Conservation (phyloP, 140 eudicot genomes). For the Anethum foeniculum region DNA sequence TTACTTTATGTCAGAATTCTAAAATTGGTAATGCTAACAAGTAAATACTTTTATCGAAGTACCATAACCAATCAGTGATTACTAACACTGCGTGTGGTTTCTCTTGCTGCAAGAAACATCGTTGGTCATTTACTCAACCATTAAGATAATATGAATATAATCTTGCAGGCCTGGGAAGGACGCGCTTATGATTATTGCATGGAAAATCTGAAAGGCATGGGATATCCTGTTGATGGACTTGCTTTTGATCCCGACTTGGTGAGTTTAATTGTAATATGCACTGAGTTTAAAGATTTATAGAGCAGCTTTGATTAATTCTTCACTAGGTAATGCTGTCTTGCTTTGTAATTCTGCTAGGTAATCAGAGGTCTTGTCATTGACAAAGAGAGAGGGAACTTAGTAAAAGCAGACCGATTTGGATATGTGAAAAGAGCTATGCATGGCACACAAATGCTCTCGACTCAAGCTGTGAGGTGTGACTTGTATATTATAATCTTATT, state of each 20-base stretch:
- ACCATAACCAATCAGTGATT: background rate
- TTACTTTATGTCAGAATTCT: background rate
- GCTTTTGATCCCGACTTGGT: constrained; percentile 96
- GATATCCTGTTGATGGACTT: constrained; percentile 97
- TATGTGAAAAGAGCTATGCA: constrained; percentile 98
- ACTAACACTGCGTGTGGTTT: background rate
- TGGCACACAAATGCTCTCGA: constrained; percentile 87
- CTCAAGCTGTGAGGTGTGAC: constrained; percentile 70
- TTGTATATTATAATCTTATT: constrained; percentile 9
- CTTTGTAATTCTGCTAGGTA: constrained; percentile 40
- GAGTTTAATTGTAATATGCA: constrained; percentile 6
- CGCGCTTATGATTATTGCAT: constrained; percentile 91
- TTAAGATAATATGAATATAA: background rate
- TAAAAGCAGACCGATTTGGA: constrained; percentile 95
- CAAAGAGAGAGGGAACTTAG: constrained; percentile 93
- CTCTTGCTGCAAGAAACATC: background rate
- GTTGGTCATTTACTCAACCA: background rate
- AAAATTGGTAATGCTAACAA: background rate
- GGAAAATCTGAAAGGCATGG: constrained; percentile 74
- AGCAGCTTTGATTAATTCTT: background rate
- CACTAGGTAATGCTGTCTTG: background rate
- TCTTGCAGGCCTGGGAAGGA: constrained; percentile 97
- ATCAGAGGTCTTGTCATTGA: constrained; percentile 95
- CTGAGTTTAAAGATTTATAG: constrained; percentile 5
- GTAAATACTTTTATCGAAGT: background rate